Evolutionary conservation across 2,329 filamentous ascomycete genomes (phyloP).

Genomic region (Trichoderma sp.): DNA sequence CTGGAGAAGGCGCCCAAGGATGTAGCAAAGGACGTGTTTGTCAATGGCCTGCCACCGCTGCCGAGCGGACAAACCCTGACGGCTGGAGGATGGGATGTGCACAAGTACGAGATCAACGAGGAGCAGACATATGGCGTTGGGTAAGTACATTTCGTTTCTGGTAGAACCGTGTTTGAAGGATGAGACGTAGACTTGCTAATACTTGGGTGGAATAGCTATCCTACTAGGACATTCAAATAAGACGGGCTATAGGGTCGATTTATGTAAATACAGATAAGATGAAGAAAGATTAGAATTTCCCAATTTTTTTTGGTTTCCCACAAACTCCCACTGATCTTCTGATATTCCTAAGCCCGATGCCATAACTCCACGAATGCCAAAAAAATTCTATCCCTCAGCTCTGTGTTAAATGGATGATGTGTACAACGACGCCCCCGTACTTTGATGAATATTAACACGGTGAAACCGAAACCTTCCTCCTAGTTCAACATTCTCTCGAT

Average conservation of each 20-base stretch:
- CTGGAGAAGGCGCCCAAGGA: slow-evolving; percentile 60
- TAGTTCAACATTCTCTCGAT: slow-evolving; percentile 65
- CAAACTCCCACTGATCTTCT: slow-evolving; percentile 1
- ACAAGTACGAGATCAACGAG: slow-evolving; percentile 62
- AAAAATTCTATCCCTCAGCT: not conserved
- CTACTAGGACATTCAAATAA: slow-evolving; percentile 60
- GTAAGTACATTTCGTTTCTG: slow-evolving; percentile 50
- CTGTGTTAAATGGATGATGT: not conserved
- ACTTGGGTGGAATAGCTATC: slow-evolving; percentile 48
- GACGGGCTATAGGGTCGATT: slow-evolving; percentile 17
- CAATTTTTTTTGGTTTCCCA: slow-evolving; percentile 23
- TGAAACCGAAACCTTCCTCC: not conserved
- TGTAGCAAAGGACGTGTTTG: slow-evolving; percentile 62
- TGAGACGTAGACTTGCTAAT: slow-evolving; percentile 30
- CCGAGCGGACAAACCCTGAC: slow-evolving; percentile 65
- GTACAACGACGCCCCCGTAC: not conserved
- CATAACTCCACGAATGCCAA: slow-evolving; percentile 6
- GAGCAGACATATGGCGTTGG: slow-evolving; percentile 68
- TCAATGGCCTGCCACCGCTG: slow-evolving; percentile 79
- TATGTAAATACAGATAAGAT: slow-evolving; percentile 32
- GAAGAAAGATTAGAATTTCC: slow-evolving; percentile 30
- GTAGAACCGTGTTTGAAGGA: not conserved
- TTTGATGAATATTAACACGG: not conserved
- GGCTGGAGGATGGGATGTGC: slow-evolving; percentile 58
- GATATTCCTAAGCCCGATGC: not conserved